These are phyloP conservation scores for Dactylellina parvicollis DNA, from an alignment of 2,329 filamentous ascomycete species.

Conservation along the genomic window DNA sequence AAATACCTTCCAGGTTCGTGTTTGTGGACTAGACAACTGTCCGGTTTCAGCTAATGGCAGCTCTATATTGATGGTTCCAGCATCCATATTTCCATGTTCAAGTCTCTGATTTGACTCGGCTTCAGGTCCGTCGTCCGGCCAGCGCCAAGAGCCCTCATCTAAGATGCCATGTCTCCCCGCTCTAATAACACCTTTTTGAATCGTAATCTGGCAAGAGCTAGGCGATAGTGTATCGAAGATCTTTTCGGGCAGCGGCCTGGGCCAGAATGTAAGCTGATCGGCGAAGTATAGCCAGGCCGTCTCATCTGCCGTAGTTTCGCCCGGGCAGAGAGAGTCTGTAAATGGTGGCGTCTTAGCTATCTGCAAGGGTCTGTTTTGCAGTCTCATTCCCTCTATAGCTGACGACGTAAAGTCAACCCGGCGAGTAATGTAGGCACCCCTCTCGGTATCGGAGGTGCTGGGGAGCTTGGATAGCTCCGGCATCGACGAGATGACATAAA, in stretches of 20 bases:
- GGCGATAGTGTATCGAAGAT: neutral
- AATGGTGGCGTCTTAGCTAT: constrained; percentile 42
- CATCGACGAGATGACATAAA: constrained; percentile 19
- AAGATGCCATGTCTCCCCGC: constrained; percentile 38
- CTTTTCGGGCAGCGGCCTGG: neutral
- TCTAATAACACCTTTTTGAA: constrained; percentile 38
- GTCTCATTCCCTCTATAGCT: constrained; percentile 41
- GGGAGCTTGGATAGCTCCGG: constrained; percentile 30
- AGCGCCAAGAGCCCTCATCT: constrained; percentile 30
- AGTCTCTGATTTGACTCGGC: neutral
- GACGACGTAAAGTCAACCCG: constrained; percentile 40
- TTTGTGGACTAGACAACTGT: neutral
- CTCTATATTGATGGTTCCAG: neutral
- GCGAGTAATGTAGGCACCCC: constrained; percentile 26
- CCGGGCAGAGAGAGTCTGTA: constrained; percentile 41
- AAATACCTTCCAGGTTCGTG: constrained; percentile 52
- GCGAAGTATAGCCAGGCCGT: constrained; percentile 42
- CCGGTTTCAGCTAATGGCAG: neutral
- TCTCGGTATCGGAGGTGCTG: neutral
- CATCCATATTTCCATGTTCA: neutral
- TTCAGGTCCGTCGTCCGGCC: neutral
- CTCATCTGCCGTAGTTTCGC: constrained; percentile 22
- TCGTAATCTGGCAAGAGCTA: neutral
- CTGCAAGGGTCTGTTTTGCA: constrained; percentile 27
- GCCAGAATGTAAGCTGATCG: constrained; percentile 31